Evolutionary conservation across 2,329 filamentous ascomycete genomes (phyloP), one percentile per base, ranked within the genome.

Genomic region (Penicillium paneum): DNA sequence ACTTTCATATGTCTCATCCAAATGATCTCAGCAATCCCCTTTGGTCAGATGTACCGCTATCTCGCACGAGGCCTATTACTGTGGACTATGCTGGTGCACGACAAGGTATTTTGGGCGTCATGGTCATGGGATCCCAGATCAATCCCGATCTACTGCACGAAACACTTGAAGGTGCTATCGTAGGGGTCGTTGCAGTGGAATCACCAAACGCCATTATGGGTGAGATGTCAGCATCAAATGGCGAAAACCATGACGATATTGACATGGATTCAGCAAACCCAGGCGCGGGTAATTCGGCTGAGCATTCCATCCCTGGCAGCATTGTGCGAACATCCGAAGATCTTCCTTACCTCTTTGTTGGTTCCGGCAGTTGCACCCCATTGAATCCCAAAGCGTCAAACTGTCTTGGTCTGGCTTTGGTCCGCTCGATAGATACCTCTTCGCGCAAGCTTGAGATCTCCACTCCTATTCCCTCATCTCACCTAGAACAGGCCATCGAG

Each of bases 131-230:
- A 21, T 80, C 81, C 43, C 74, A 74, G 29, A 71, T 80, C 5
- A 68, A 75, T 8, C 73, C 79, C 3, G 71, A 76, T 15, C 74
- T 79, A 38, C 69, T 85, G 2, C 61, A 71, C 11, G 78, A 81
- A 56, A 73, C 80, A 3, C 70, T 86, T 19, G 78, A 83, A 40
- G 83, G 82, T 38, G 71, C 78, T 4, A 63, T 84, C 8, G 77
- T 85, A 11, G 80, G 80, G 5, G 71, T 86, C 29, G 74, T 83
- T 1, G 74, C 76, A 1, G 67, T 81, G 3, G 76, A 81, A 52
- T 73, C 75, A 5, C 61, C 71, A 0, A 63, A 57, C 38, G 70
- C 71, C 8, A 64, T 76, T 4, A 50, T 63, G 12, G 61, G 63
- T 19, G 46, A 17, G 34, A 60, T 41, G 42, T 54, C n/a, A 50